phyloP scores from a whole-genome alignment of 345 rosid genomes.

The Excoecaria cochinchinensis region DNA sequence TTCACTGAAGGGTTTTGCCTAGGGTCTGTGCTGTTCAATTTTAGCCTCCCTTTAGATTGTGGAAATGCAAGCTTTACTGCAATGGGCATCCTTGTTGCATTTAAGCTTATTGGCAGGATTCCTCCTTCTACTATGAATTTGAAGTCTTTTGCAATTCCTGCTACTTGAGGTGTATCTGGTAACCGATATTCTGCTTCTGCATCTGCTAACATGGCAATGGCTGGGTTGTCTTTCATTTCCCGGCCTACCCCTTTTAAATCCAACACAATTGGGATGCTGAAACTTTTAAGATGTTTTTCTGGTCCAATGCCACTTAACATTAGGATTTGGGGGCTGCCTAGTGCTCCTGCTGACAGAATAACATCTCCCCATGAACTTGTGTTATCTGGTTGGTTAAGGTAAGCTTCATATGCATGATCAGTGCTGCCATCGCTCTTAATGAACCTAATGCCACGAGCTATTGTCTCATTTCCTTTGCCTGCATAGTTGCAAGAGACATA shows the following conservation, averaged over 20 bases:
- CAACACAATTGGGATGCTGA: slow-evolving; percentile 41
- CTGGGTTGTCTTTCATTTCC: slow-evolving; percentile 64
- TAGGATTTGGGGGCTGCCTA: slow-evolving; percentile 76
- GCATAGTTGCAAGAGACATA: slow-evolving; percentile 10
- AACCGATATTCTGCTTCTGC: slow-evolving; percentile 39
- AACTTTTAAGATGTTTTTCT: slow-evolving; percentile 38
- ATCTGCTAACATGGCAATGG: slow-evolving; percentile 44
- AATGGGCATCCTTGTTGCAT: slow-evolving; percentile 50
- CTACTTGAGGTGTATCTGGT: slow-evolving; percentile 66
- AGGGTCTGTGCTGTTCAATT: slow-evolving; percentile 48
- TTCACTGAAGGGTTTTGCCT: slow-evolving; percentile 61
- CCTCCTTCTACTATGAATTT: slow-evolving; percentile 56
- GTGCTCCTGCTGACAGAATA: slow-evolving; percentile 68
- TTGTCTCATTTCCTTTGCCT: slow-evolving; percentile 40
- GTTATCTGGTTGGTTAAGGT: slow-evolving; percentile 41
- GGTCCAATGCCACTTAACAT: slow-evolving; percentile 73
- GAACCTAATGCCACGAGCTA: slow-evolving; percentile 54
- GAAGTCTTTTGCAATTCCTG: slow-evolving; percentile 53
- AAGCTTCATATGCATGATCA: slow-evolving; percentile 44
- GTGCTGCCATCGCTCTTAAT: slow-evolving; percentile 49
- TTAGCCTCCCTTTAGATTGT: slow-evolving; percentile 60
- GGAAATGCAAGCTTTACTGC: slow-evolving; percentile 67
- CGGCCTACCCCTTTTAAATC: slow-evolving; percentile 50
- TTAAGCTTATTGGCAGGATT: slow-evolving; percentile 43
- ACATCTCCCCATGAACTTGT: slow-evolving; percentile 45